Conservation (phyloP, 768 basidiomycete genomes). For the Boletus sp. region DNA sequence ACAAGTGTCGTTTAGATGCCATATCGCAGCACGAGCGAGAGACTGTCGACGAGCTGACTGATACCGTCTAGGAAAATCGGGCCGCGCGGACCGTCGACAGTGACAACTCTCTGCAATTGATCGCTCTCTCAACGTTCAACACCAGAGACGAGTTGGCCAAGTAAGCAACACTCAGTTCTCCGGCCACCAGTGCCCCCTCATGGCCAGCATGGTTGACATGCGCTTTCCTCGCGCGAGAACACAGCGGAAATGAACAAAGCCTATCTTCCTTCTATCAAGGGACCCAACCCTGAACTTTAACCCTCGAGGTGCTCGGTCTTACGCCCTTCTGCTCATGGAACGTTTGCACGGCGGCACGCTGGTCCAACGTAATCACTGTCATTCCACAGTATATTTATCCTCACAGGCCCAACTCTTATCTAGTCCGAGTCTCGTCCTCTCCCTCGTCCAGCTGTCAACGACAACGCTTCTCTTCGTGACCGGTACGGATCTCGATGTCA, state of each 20-base stretch:
- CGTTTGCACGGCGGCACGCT: no score
- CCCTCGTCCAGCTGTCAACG: neutral
- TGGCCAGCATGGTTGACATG: neutral
- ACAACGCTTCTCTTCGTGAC: neutral
- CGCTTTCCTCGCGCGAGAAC: neutral
- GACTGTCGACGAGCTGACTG: neutral
- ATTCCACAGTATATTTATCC: constrained; percentile 2
- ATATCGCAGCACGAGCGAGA: constrained; percentile 28
- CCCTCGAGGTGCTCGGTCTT: neutral
- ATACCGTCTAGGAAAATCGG: constrained; percentile 10
- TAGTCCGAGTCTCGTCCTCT: neutral
- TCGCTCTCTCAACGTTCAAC: no score
- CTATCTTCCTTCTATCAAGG: no score
- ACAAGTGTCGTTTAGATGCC: constrained; percentile 44
- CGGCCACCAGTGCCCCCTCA: neutral
- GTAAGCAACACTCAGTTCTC: no score
- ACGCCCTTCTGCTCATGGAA: no score
- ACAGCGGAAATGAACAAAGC: neutral
- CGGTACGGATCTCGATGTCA: constrained; percentile 4
- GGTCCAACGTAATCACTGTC: no score
- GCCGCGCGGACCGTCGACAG: constrained; percentile 5
- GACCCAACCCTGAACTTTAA: neutral
- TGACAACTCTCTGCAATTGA: no score
- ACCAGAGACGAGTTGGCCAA: no score
- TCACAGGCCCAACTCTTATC: neutral